Percentiles rank a stretch among this genome's conserved stretches.
Conservation (phyloP, 352 stramenopile genomes). For the Pythium sp. region DNA sequence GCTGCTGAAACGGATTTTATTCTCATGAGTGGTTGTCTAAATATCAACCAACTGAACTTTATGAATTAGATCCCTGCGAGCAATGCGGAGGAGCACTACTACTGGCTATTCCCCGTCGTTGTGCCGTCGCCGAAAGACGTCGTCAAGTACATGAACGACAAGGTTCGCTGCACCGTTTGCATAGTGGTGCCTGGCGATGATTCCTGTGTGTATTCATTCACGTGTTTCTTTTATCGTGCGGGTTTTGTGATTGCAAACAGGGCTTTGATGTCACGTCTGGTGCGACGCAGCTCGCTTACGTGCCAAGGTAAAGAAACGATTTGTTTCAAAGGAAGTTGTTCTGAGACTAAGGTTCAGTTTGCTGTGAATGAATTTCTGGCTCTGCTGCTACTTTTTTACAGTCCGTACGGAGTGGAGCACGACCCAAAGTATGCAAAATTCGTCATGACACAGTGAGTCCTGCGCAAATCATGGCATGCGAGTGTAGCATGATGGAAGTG, state of each 20-base stretch:
- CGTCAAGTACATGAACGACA: slow-evolving; percentile 68
- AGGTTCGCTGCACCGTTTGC: slow-evolving; percentile 27
- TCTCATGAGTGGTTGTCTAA: background rate
- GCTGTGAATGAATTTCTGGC: background rate
- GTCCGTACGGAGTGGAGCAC: slow-evolving; percentile 40
- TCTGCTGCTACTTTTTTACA: slow-evolving; percentile 11
- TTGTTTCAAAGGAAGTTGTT: background rate
- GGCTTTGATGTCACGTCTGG: slow-evolving; percentile 81
- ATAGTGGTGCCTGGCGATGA: background rate
- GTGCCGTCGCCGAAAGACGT: slow-evolving; percentile 52
- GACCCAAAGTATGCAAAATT: slow-evolving; percentile 63
- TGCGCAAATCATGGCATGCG: background rate
- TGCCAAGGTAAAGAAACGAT: slow-evolving; percentile 45
- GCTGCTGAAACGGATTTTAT: background rate
- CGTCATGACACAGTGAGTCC: slow-evolving; percentile 69
- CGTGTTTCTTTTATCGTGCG: background rate
- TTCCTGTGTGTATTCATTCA: background rate
- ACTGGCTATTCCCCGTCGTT: slow-evolving; percentile 81
- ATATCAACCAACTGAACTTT: background rate
- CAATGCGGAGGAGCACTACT: slow-evolving; percentile 64
- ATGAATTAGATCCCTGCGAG: slow-evolving; percentile 52
- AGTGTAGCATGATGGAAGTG: background rate
- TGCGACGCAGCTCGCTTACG: slow-evolving; percentile 65
- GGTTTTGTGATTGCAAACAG: slow-evolving; percentile 21
- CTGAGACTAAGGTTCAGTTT: background rate